phyloP scores from a whole-genome alignment of 345 rosid species.

The Brassica cretica region DNA sequence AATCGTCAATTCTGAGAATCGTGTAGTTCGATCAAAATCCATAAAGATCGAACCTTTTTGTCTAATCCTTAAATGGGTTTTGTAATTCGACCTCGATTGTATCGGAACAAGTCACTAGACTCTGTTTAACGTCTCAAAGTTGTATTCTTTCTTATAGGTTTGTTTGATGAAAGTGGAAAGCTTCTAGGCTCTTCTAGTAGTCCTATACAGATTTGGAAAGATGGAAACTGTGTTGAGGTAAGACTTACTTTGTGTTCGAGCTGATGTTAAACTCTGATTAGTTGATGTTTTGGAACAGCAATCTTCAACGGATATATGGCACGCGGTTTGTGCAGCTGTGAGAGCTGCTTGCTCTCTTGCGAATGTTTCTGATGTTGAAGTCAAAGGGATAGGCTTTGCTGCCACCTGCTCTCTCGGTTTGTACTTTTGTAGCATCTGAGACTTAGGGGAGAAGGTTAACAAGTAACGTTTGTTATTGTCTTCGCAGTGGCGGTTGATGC shows the following conservation, averaged over 20 bases:
- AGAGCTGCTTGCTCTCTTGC: constrained; percentile 75
- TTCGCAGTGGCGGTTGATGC: constrained; percentile 90
- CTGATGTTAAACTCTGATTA: not conserved
- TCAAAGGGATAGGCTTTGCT: constrained; percentile 78
- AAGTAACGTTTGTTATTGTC: constrained; percentile 5
- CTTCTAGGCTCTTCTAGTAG: constrained; percentile 82
- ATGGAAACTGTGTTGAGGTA: constrained; percentile 84
- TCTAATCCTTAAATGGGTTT: not conserved
- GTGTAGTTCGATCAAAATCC: not conserved
- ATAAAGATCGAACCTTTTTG: not conserved
- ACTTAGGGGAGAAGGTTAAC: not conserved
- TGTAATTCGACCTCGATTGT: not conserved
- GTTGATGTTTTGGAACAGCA: constrained; percentile 51
- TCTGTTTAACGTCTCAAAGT: not conserved
- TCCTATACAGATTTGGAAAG: constrained; percentile 96
- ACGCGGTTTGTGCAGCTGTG: constrained; percentile 89
- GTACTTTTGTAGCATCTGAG: constrained; percentile 38
- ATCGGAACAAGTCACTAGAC: not conserved
- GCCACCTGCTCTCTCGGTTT: constrained; percentile 95
- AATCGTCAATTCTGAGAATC: not conserved
- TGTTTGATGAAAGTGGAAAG: constrained; percentile 82
- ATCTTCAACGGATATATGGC: constrained; percentile 99
- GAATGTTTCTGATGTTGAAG: constrained; percentile 63
- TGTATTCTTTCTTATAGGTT: constrained; percentile 36
- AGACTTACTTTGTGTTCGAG: not conserved